Conservation (phyloP, 1,284 basidiomycete species). For the Moesziomyces sp. region DNA sequence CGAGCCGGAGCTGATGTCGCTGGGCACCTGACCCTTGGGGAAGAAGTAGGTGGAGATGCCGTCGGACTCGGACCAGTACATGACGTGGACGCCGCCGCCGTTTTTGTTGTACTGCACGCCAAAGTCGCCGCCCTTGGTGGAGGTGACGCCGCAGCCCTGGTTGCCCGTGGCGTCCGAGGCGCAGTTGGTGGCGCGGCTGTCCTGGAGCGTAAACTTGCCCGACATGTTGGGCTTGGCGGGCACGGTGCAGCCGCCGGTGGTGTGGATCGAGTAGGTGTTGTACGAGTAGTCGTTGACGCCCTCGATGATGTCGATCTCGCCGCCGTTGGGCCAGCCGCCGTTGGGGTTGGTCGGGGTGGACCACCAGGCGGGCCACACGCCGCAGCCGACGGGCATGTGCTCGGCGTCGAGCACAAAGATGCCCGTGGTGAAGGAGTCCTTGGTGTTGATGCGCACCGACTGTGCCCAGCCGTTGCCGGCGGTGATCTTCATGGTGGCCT, state of each 20-base stretch:
- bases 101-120: constrained; percentile 74
- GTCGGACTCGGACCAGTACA: constrained; percentile 32
- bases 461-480: constrained; percentile 38
- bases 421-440: constrained; percentile 53
- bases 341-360: constrained; percentile 38
- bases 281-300: constrained; percentile 54
- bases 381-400: constrained; percentile 59
- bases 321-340: constrained; percentile 56
- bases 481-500: constrained; percentile 44
- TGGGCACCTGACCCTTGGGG: constrained; percentile 70
- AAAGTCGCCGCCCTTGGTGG: constrained; percentile 70
- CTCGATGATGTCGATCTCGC: constrained; percentile 64
- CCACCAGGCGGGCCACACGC: constrained; percentile 66
- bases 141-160: constrained; percentile 75
- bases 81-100: constrained; percentile 72
- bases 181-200: constrained; percentile 71
- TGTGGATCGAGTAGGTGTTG: constrained; percentile 58
- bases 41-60: constrained; percentile 75
- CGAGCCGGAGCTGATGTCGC: constrained; percentile 67
- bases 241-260: constrained; percentile 43
- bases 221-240: constrained; percentile 27
- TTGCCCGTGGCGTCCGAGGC: constrained; percentile 73
- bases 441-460: constrained; percentile 53
- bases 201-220: constrained; percentile 38
- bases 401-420: constrained; percentile 55